A percentile compares a stretch with the other conserved stretches of the same genome.
phyloP scores from a whole-genome alignment of 2,329 filamentous ascomycete genomes.

The Penicillium sp. region DNA sequence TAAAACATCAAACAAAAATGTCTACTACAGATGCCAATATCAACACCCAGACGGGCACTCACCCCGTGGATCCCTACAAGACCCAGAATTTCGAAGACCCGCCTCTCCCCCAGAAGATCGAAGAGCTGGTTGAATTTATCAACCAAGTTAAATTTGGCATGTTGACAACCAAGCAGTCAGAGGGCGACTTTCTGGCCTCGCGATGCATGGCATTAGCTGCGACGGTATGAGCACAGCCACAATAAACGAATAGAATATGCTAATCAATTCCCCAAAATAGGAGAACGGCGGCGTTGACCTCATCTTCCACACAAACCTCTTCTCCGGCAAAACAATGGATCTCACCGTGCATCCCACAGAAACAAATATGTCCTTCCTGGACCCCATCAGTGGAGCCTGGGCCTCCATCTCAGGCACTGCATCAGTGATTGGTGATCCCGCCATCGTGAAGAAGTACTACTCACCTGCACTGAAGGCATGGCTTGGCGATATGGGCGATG shows the following conservation, averaged over 20 bases:
- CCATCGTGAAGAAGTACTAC: conserved; percentile 72
- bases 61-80: conserved; percentile 75
- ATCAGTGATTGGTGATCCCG: conserved; percentile 67
- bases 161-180: conserved; percentile 72
- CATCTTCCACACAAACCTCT: conserved; percentile 88
- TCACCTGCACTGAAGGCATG: conserved; percentile 72
- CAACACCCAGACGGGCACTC: conserved; percentile 62
- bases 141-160: conserved; percentile 77
- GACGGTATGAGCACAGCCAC: conserved; percentile 54
- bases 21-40: conserved; percentile 35
- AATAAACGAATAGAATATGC: background rate
- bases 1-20: conserved; percentile 18
- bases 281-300: conserved; percentile 77
- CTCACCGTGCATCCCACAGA: conserved; percentile 69
- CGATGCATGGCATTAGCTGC: conserved; percentile 82
- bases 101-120: conserved; percentile 71
- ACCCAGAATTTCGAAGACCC: conserved; percentile 72
- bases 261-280: conserved; percentile 43
- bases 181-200: conserved; percentile 68
- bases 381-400: conserved; percentile 72
- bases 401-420: conserved; percentile 78
- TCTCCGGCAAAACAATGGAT: conserved; percentile 84
- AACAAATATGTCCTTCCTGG: conserved; percentile 77
- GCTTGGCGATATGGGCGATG: conserved; percentile 82
- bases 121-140: conserved; percentile 71